Evolutionary conservation across 768 basidiomycete species (phyloP).

Genomic region (Boletus reticulatus): DNA sequence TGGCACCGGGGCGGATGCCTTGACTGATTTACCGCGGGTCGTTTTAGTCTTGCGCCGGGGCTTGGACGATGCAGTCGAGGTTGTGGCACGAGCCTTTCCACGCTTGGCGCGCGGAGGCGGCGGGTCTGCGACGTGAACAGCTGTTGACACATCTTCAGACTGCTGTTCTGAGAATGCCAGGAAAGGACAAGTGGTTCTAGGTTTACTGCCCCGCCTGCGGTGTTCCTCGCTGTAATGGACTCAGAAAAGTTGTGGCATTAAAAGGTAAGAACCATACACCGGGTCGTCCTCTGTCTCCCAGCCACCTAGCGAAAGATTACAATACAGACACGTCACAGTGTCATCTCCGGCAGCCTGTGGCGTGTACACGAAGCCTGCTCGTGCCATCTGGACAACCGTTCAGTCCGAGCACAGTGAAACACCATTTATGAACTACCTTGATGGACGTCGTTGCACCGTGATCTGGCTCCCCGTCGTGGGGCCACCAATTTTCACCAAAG

Average conservation of each 20-base stretch:
- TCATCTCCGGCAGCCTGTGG: constrained; percentile 72
- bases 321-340: constrained; percentile 83
- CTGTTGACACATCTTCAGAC: constrained; percentile 26
- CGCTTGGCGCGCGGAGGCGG: constrained; percentile 16
- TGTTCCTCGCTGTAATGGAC: constrained; percentile 62
- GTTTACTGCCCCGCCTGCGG: constrained; percentile 57
- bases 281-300: constrained; percentile 92
- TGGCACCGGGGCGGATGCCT: constrained; percentile 10
- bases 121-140: constrained; percentile 8
- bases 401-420: not conserved
- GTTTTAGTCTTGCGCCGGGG: constrained; percentile 22
- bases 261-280: constrained; percentile 48
- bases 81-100: constrained; percentile 18
- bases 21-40: constrained; percentile 22
- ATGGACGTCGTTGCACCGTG: constrained; percentile 65
- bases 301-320: constrained; percentile 71
- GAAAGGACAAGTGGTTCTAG: constrained; percentile 42
- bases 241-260: constrained; percentile 1
- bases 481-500: constrained; percentile 74
- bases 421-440: constrained; percentile 44
- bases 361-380: constrained; percentile 83
- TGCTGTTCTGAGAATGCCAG: constrained; percentile 26
- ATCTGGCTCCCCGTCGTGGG: constrained; percentile 57
- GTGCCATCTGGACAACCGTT: constrained; percentile 57
- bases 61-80: constrained; percentile 22